phyloP scores from a whole-genome alignment of 805 yeast genomes.

The Saccharomycopsis capsularis region DNA sequence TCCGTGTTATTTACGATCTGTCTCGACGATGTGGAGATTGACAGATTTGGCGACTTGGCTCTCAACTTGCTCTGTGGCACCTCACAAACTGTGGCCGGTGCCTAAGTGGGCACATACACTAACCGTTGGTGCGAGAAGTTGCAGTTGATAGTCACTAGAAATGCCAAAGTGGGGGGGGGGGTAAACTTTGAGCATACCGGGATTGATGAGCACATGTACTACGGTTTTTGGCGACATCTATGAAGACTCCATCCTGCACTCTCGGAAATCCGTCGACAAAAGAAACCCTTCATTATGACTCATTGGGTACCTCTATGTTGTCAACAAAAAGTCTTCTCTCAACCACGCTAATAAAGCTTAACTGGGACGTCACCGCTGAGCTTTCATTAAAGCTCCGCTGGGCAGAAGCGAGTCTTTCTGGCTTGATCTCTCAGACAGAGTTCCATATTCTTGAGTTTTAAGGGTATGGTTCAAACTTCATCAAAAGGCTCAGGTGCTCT shows the following conservation, averaged over 20 bases:
- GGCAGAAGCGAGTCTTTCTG: slow-evolving; percentile 85
- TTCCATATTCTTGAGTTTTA: slow-evolving; percentile 70
- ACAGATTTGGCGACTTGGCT: slow-evolving; percentile 53
- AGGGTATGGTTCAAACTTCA: slow-evolving; percentile 63
- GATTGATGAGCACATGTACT: slow-evolving; percentile 93
- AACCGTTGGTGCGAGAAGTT: slow-evolving; percentile 93
- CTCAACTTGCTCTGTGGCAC: slow-evolving; percentile 86
- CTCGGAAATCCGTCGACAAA: slow-evolving; percentile 75
- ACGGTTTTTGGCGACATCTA: slow-evolving; percentile 85
- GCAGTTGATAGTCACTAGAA: slow-evolving; percentile 78
- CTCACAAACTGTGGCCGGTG: slow-evolving; percentile 69
- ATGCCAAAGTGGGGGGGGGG: slow-evolving; percentile 90
- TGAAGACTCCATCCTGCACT: slow-evolving; percentile 81
- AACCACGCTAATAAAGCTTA: slow-evolving; percentile 51
- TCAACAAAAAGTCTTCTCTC: slow-evolving; percentile 32
- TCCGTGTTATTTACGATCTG: slow-evolving; percentile 78
- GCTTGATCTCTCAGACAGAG: slow-evolving; percentile 83
- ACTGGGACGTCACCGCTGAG: slow-evolving; percentile 79
- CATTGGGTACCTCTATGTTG: too few relatives aligned
- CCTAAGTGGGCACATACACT: slow-evolving; percentile 89
- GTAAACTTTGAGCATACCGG: slow-evolving; percentile 92
- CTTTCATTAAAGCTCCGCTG: slow-evolving; percentile 73
- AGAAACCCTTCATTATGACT: slow-evolving; percentile 38
- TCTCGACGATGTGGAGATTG: slow-evolving; percentile 67
- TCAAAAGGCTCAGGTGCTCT: slow-evolving; percentile 77